Conservation (phyloP, 257 asterid species). For the Rauvolfia tetraphylla region DNA sequence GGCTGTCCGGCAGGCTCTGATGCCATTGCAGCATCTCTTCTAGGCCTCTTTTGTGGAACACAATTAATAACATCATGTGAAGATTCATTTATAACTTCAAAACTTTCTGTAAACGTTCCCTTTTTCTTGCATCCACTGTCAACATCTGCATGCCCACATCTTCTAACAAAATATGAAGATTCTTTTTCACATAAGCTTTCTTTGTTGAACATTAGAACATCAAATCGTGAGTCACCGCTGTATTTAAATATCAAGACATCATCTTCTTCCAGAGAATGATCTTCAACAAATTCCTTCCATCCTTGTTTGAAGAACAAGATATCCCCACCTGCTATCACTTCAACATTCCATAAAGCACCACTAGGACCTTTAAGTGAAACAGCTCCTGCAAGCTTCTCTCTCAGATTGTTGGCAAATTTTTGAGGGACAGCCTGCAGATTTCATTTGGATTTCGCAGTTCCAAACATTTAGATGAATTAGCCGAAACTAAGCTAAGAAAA, state of each 20-base stretch:
- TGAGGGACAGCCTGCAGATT: constrained; percentile 32
- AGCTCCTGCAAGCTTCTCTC: constrained; percentile 26
- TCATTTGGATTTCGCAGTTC: neutral
- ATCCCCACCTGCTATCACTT: constrained; percentile 12
- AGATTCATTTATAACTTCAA: constrained; percentile 10
- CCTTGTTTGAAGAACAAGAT: constrained; percentile 24
- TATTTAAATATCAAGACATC: constrained; percentile 25
- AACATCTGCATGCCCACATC: constrained; percentile 23
- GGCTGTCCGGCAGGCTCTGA: neutral
- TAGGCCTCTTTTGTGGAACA: neutral
- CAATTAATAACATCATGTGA: neutral
- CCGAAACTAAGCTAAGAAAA: neutral
- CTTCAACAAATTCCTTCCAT: constrained; percentile 36
- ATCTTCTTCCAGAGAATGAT: constrained; percentile 29
- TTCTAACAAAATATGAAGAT: constrained; percentile 32
- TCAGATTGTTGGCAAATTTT: constrained; percentile 27
- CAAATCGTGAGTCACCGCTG: constrained; percentile 25
- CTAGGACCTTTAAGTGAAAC: constrained; percentile 38
- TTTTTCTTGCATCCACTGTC: constrained; percentile 9
- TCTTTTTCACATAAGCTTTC: constrained; percentile 36
- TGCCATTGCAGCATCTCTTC: constrained; percentile 2
- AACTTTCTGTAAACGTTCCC: constrained; percentile 7
- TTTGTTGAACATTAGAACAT: constrained; percentile 28
- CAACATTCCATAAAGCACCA: constrained; percentile 29
- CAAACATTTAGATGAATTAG: neutral